Percentiles rank a stretch among this genome's conserved stretches.
Evolutionary conservation across 148 eudicot genomes (phyloP).

Genomic region (Euryodendron excelsum): DNA sequence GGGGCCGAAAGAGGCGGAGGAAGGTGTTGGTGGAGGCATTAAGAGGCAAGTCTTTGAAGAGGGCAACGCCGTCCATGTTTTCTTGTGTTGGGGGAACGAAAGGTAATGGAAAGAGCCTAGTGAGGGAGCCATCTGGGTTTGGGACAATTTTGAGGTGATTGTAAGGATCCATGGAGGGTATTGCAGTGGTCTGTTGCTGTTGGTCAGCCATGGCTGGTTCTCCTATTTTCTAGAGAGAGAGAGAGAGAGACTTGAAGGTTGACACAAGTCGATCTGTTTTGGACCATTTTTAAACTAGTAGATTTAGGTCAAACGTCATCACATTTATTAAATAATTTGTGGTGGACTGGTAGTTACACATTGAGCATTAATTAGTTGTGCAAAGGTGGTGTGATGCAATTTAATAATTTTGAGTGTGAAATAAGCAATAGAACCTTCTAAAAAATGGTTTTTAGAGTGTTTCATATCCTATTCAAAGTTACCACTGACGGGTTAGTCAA

Average conservation of each 20-base stretch:
- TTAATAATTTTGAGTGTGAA: too few relatives aligned
- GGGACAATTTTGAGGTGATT: constrained; percentile 49
- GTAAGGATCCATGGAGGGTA: constrained; percentile 52
- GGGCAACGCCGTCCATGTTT: constrained; percentile 16
- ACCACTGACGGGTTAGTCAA: too few relatives aligned
- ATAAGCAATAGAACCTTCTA: too few relatives aligned
- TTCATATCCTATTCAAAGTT: too few relatives aligned
- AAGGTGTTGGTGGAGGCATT: constrained; percentile 50
- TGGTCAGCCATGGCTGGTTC: constrained; percentile 14
- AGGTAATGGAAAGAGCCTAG: constrained; percentile 33
- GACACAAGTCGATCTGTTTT: too few relatives aligned
- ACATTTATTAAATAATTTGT: too few relatives aligned
- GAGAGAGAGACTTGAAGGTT: constrained; percentile 4
- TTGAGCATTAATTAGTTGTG: too few relatives aligned
- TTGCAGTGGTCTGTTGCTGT: not conserved
- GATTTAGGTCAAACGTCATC: too few relatives aligned
- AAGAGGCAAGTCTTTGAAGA: constrained; percentile 65
- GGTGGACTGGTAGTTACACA: too few relatives aligned
- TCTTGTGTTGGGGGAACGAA: constrained; percentile 27
- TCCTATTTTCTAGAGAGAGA: not conserved
- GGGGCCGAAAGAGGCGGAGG: constrained; percentile 68
- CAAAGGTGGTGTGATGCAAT: too few relatives aligned
- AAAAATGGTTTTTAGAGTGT: too few relatives aligned
- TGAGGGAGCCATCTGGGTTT: constrained; percentile 74
- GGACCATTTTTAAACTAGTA: too few relatives aligned